These are phyloP conservation scores for Apophysomyces variabilis DNA, from an alignment of 371 early-diverging fungal species.

Conservation along the genomic window DNA sequence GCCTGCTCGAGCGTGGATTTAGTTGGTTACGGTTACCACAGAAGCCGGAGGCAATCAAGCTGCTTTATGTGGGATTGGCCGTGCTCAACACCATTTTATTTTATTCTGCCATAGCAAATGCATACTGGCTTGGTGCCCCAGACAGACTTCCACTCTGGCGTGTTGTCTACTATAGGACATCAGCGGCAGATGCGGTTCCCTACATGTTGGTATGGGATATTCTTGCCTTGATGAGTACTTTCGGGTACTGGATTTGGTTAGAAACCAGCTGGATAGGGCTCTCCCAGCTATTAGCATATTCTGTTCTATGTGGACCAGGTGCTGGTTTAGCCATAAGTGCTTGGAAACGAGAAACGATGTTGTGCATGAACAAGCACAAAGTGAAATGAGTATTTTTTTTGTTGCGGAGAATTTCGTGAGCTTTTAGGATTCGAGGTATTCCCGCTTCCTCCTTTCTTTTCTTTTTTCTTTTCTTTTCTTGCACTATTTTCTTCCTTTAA, in stretches of 20 bases:
- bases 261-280: constrained; percentile 2
- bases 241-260: constrained; percentile 12
- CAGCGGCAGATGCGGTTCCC: constrained; percentile 1
- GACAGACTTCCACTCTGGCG: background rate
- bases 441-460: background rate
- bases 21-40: background rate
- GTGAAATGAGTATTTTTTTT: background rate
- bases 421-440: background rate
- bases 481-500: constrained; percentile 13
- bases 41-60: background rate
- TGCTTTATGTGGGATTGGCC: constrained; percentile 1
- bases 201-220: constrained; percentile 14
- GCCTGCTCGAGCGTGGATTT: background rate
- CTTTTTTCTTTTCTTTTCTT: constrained; percentile 9
- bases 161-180: background rate
- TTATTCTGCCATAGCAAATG: background rate
- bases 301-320: background rate
- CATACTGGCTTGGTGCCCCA: background rate
- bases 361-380: background rate
- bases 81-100: background rate
- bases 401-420: too few relatives aligned
- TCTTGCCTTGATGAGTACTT: background rate
- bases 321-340: constrained; percentile 4
- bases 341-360: constrained; percentile 5
- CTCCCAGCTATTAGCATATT: background rate